Evolutionary conservation across 495 filamentous ascomycete genomes (phyloP), one percentile per base, ranked within the genome.

Genomic region (Xeromyces bisporus): DNA sequence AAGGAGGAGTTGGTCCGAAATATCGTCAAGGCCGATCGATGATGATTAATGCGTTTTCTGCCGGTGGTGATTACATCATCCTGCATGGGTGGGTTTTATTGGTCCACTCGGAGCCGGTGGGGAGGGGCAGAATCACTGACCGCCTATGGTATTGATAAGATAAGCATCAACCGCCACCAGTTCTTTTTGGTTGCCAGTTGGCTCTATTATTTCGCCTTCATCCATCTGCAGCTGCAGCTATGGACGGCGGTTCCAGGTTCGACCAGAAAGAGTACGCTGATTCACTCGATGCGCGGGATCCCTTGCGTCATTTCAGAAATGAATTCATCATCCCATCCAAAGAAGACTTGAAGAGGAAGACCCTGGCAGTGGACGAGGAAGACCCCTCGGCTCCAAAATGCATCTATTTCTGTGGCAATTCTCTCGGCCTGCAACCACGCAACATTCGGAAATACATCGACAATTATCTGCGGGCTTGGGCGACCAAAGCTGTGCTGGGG

Each of bases 331-430:
- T 93, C 37, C 89, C 89, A 9, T 77, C 80, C 12, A 81, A 75
- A 50, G 64, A 63, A 12, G 78, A 89, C 42, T 55, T 93, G 35
- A 75, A 73, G 44, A 71, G 78, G 34, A 77, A 69, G 32, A 67
- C 51, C 3, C 44, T 85, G 24, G 52, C 56, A 7, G 41, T 46
- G 9, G 46, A 56, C 50, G 43, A 54, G 23, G 46, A 58, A 15
- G 50, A 64, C 26, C 46, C 47, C 23, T 41, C 44, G 5, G 47
- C 60, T 15, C 38, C 58, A 18, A 52, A 48, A 31, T 78, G 71
- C 51, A 77, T 83, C 43, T 97, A 97, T 50, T 66, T 97, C 25
- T 93, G 86, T 46, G 89, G 89, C n/a, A 93, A 97, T 57, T 97
- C 89, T 3, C 66, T 97, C 7, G 89, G 89, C 25, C 66, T 91